These are phyloP conservation scores for Pleurotus salmoneostramineus DNA, from an alignment of 768 basidiomycete species.

Conservation along the genomic window DNA sequence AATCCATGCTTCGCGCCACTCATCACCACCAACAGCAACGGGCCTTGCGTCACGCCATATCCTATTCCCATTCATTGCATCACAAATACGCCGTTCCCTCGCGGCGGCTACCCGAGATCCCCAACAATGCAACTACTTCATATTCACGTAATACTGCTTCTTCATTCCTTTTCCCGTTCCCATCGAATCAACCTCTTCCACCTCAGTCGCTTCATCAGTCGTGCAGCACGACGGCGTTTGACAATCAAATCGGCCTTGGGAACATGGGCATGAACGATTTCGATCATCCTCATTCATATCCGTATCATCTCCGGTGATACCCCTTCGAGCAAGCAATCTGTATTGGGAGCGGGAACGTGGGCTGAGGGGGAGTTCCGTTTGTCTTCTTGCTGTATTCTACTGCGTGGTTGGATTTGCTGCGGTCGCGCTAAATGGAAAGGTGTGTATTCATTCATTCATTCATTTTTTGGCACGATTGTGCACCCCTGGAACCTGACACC, in stretches of 20 bases:
- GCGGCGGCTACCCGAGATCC: background rate
- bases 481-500: background rate
- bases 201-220: background rate
- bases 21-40: constrained; percentile 1
- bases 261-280: background rate
- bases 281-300: background rate
- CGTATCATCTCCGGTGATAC: background rate
- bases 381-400: background rate
- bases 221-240: background rate
- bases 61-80: constrained; percentile 1
- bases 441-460: background rate
- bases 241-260: background rate
- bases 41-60: constrained; percentile 4
- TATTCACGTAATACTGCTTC: background rate
- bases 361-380: background rate
- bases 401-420: background rate
- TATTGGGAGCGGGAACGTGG: background rate
- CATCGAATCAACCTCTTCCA: background rate
- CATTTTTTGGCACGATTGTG: background rate
- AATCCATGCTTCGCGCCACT: background rate
- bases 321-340: background rate
- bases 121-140: background rate
- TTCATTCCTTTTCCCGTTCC: background rate
- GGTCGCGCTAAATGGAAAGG: background rate
- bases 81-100: background rate